A percentile compares a stretch with the other conserved stretches of the same genome.
phyloP scores from a whole-genome alignment of 1,284 basidiomycete genomes.

The Omphalotus olearius region DNA sequence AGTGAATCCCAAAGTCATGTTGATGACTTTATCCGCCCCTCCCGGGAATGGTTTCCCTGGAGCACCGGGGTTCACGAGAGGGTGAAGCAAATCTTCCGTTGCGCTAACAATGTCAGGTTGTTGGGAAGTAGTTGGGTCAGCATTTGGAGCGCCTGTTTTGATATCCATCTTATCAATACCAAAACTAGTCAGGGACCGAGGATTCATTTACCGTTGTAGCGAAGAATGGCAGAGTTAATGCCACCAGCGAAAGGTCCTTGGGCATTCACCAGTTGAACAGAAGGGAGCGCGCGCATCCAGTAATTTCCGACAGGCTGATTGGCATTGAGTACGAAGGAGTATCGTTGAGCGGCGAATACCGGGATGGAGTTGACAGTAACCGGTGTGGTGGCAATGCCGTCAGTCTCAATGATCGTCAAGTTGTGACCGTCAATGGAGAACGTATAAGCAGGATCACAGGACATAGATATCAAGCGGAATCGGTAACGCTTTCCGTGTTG shows the following conservation, averaged over 20 bases:
- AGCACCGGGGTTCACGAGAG: conserved; percentile 21
- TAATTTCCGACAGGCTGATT: conserved; percentile 35
- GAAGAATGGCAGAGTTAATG: conserved; percentile 33
- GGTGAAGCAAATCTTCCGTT: conserved; percentile 28
- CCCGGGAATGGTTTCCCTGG: conserved; percentile 30
- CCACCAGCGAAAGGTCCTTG: conserved; percentile 19
- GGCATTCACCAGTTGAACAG: conserved; percentile 11
- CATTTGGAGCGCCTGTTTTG: conserved; percentile 10
- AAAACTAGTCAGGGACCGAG: conserved; percentile 12
- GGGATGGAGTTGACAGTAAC: conserved; percentile 34
- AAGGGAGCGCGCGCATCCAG: conserved; percentile 28
- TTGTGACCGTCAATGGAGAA: conserved; percentile 29
- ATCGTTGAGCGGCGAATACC: conserved; percentile 27
- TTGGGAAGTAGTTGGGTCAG: conserved; percentile 4
- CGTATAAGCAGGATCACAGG: conserved; percentile 9
- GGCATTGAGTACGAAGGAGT: conserved; percentile 22
- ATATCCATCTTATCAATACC: not conserved
- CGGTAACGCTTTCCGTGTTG: conserved; percentile 11
- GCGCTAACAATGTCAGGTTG: conserved; percentile 19
- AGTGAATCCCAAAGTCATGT: conserved; percentile 22
- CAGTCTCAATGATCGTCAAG: conserved; percentile 47
- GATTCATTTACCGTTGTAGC: conserved; percentile 24
- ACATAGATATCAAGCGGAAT: conserved; percentile 9
- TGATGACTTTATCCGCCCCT: conserved; percentile 31
- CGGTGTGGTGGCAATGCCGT: conserved; percentile 40